A percentile compares a stretch with the other conserved stretches of the same genome.
Conservation (phyloP, 306 rosid species). For the Citrullus mucosospermus region DNA sequence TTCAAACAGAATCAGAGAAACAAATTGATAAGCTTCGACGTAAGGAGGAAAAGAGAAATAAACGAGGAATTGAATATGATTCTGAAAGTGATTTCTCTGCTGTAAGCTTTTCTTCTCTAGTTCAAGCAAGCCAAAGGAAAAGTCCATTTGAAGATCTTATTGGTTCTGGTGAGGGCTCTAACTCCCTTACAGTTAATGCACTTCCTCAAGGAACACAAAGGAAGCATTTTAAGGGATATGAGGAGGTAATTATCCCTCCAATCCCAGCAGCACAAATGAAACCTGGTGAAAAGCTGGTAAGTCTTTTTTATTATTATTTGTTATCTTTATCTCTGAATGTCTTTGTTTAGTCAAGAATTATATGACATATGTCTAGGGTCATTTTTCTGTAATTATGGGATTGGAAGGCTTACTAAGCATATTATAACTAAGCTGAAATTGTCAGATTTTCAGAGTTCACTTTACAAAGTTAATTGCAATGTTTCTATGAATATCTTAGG, state of each 20-base stretch:
- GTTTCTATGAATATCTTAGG: not conserved
- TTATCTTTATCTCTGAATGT: not conserved
- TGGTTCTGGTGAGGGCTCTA: conserved; percentile 53
- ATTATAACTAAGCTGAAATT: not conserved
- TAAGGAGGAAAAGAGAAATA: conserved; percentile 81
- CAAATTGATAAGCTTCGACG: conserved; percentile 96
- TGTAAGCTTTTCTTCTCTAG: conserved; percentile 60
- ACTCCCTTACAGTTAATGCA: conserved; percentile 52
- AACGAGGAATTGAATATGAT: conserved; percentile 59
- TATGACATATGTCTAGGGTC: not conserved
- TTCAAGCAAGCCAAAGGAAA: conserved; percentile 80
- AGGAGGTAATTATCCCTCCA: conserved; percentile 84
- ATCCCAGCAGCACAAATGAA: conserved; percentile 80
- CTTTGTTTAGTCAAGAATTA: not conserved
- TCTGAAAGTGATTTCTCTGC: conserved; percentile 57
- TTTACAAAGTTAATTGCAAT: not conserved
- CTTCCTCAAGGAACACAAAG: conserved; percentile 95
- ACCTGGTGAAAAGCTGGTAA: conserved; percentile 95
- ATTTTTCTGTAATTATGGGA: not conserved
- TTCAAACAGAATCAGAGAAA: conserved; percentile 76
- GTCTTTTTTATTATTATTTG: not conserved
- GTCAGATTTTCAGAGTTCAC: not conserved
- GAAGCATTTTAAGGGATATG: conserved; percentile 71
- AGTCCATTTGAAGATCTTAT: conserved; percentile 52
- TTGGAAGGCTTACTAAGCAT: not conserved